Evolutionary conservation across 2,329 filamentous ascomycete genomes (phyloP).

Genomic region (Dactylella cylindrospora): DNA sequence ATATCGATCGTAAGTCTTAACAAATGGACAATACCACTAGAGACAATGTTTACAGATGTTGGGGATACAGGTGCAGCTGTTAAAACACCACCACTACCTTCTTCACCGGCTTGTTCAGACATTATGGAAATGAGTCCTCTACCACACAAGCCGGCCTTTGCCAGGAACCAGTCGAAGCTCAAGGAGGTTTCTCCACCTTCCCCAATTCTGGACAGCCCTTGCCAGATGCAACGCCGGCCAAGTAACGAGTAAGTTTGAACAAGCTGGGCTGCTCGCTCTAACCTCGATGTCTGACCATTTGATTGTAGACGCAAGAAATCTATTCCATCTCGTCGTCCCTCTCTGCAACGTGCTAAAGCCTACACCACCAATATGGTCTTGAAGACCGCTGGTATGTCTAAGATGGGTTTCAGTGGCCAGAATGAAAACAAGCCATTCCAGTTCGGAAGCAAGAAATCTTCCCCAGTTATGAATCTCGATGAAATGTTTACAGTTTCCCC

Average conservation of each 20-base stretch:
- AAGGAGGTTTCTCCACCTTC: conserved; percentile 65
- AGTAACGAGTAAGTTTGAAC: conserved; percentile 58
- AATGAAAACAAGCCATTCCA: conserved; percentile 71
- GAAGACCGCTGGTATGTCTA: conserved; percentile 54
- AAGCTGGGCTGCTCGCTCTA: conserved; percentile 3
- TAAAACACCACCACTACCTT: conserved; percentile 79
- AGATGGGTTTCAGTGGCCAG: conserved; percentile 60
- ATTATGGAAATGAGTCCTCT: conserved; percentile 92
- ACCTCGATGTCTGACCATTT: conserved; percentile 1
- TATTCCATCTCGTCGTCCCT: conserved; percentile 67
- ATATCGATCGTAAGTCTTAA: conserved; percentile 26
- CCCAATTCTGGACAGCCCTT: conserved; percentile 60
- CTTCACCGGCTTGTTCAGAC: conserved; percentile 80
- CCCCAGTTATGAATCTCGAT: conserved; percentile 46
- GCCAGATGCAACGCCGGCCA: conserved; percentile 54
- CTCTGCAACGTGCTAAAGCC: conserved; percentile 72
- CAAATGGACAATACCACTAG: not conserved
- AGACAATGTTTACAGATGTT: conserved; percentile 34
- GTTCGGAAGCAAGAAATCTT: conserved; percentile 61
- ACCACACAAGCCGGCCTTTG: conserved; percentile 77
- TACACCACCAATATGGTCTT: conserved; percentile 66
- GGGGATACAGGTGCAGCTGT: conserved; percentile 55
- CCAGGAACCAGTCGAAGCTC: conserved; percentile 59
- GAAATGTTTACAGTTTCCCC: conserved; percentile 48
- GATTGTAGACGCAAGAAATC: conserved; percentile 65